Evolutionary conservation across 2,329 filamentous ascomycete species (phyloP), one percentile per base, ranked within the genome.

Genomic region (Colletotrichum tamarilloi): DNA sequence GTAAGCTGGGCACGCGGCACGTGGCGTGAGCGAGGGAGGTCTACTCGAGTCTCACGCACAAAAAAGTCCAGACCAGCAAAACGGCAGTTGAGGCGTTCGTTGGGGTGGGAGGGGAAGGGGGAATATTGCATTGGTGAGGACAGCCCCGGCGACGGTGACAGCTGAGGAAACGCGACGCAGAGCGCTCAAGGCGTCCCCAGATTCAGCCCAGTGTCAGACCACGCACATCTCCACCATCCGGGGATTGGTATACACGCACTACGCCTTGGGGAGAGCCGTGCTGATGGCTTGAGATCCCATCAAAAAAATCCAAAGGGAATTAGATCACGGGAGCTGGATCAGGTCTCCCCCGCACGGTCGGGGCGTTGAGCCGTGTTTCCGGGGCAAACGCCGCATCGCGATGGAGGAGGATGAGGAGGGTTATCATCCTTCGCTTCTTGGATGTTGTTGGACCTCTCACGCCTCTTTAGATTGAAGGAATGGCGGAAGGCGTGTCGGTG

Each of bases 1-100:
- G 95, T 11, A 96, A 93, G 87, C 84, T 97, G 75, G 89, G 90
- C 14, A 87, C 88, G 68, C 86, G 88, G 76, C 60, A 77, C 30
- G 78, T 81, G 19, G 76, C 76, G 46, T 74, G 68, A 74, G 26
- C 67, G 55, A 26, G 68, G 16, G 16, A 19, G 16, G 38, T 19
- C 7, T 19, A 7, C 9, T 19, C 7, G 7, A 35, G 32, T 35
- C 38, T 42, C 38, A 19, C 5, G 16, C 3, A 11, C 14, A 49
- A 9, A 49, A 49, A 19, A 49, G 42, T n/a, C 42, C 16, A 49
- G 42, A 22, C 42, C 42, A 35, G 32, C 5, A 42, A 49, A 9
- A 19, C 9, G 5, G 3, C 38, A 32, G 52, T 63, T 53, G 38
- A 42, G 65, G 58, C 53, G 58, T 24, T 59, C 3, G 30, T 68